Evolutionary conservation across 192 early-diverging fungal species (phyloP).

Genomic region (Paraglomus brasilianum): DNA sequence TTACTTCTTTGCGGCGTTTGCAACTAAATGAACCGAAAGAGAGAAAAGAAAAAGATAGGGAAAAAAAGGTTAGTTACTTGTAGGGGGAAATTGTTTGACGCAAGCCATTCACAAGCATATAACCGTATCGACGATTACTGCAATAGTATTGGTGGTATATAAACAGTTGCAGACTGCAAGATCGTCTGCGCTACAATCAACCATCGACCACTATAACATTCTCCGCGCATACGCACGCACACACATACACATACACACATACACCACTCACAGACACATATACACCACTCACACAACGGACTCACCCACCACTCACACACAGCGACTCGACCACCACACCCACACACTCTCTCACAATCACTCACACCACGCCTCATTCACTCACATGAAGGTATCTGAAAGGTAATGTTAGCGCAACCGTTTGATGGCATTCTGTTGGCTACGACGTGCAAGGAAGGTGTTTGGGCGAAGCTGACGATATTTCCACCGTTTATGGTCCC

Average conservation of each 20-base stretch:
- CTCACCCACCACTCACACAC: not conserved
- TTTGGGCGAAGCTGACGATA: conserved; percentile 31
- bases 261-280: not conserved
- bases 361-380: not conserved
- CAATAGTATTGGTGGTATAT: not conserved
- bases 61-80: not conserved
- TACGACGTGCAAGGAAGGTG: conserved; percentile 30
- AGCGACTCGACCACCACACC: not conserved
- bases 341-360: not conserved
- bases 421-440: conserved; percentile 30
- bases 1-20: conserved; percentile 23
- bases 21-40: not conserved
- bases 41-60: not conserved
- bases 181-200: not conserved
- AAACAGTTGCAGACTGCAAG: conserved; percentile 1
- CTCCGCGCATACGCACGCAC: no score
- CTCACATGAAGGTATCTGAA: conserved; percentile 26
- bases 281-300: not conserved
- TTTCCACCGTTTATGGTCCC: conserved; percentile 35
- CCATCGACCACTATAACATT: no score
- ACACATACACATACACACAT: no score
- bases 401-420: conserved; percentile 29
- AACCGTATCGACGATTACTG: not conserved
- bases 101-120: not conserved
- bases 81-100: not conserved